Conservation (phyloP, 345 rosid species). For the Eucalyptus regnans region DNA sequence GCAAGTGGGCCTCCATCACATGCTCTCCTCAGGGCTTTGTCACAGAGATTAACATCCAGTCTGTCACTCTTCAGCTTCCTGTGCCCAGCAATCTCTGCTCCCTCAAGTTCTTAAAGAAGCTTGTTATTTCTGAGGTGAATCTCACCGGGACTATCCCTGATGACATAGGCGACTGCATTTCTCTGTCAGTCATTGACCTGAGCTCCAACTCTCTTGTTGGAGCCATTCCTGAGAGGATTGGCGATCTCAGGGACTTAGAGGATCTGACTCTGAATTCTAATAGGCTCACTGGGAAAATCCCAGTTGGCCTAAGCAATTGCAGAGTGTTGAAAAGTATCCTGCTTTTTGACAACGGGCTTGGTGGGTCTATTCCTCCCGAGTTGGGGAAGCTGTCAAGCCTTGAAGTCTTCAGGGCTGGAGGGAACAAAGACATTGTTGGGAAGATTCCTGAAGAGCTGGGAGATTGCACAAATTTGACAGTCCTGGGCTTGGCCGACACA, state of each 20-base stretch:
- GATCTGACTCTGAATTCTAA: conserved; percentile 63
- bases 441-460: conserved; percentile 68
- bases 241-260: conserved; percentile 39
- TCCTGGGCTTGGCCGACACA: conserved; percentile 75
- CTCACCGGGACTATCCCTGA: conserved; percentile 57
- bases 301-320: conserved; percentile 46
- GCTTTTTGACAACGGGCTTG: conserved; percentile 59
- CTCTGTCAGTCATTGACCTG: conserved; percentile 39
- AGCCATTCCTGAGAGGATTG: conserved; percentile 46
- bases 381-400: conserved; percentile 50
- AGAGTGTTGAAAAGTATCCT: conserved; percentile 27
- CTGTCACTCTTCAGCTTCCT: conserved; percentile 46
- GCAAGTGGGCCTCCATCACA: conserved; percentile 72
- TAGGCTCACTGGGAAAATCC: conserved; percentile 73
- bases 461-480: conserved; percentile 61
- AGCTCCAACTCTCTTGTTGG: conserved; percentile 61
- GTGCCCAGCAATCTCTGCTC: conserved; percentile 45
- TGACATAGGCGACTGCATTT: conserved; percentile 32
- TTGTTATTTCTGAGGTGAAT: conserved; percentile 59
- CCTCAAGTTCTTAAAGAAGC: conserved; percentile 31
- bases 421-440: conserved; percentile 66
- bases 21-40: conserved; percentile 62
- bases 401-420: conserved; percentile 71
- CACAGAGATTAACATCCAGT: conserved; percentile 48
- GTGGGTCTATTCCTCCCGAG: conserved; percentile 66